phyloP scores from a whole-genome alignment of 1,139 yeast species.

The Blastobotrys ciferrii region DNA sequence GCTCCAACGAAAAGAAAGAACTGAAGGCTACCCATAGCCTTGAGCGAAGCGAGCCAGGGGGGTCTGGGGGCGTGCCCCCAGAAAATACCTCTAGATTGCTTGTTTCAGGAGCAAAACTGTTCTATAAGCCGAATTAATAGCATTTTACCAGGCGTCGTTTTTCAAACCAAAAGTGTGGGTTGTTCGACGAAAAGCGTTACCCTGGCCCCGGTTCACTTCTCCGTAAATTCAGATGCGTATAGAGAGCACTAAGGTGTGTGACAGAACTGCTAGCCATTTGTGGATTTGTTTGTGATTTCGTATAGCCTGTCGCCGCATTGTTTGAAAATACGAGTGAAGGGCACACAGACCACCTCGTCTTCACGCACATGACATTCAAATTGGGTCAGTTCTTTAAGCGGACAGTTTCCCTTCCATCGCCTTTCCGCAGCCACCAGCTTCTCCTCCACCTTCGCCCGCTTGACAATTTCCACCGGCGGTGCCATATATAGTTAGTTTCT shows the following conservation, averaged over 20 bases:
- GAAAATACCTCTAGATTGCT: too few species aligned
- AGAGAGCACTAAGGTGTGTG: background rate
- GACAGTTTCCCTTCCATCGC: slow-evolving; percentile 36
- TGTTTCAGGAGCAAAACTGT: too few species aligned
- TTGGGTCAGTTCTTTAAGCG: slow-evolving; percentile 47
- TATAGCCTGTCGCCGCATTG: slow-evolving; percentile 14
- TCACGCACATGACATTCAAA: slow-evolving; percentile 33
- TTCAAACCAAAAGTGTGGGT: too few species aligned
- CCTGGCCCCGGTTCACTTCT: background rate
- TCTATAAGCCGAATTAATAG: too few species aligned
- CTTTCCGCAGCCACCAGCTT: slow-evolving; percentile 14
- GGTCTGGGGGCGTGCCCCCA: too few species aligned
- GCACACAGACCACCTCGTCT: slow-evolving; percentile 27
- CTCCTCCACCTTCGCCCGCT: slow-evolving; percentile 16
- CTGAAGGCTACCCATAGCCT: too few species aligned
- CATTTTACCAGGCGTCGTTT: too few species aligned
- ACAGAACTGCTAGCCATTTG: background rate
- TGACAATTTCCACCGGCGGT: slow-evolving; percentile 27
- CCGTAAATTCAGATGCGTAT: too few species aligned
- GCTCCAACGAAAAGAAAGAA: too few species aligned
- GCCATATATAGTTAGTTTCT: too few species aligned
- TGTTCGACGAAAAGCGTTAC: too few species aligned
- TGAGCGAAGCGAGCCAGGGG: too few species aligned
- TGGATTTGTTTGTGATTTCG: background rate
- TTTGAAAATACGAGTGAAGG: slow-evolving; percentile 25